A percentile compares a stretch with the other conserved stretches of the same genome.
phyloP scores from a whole-genome alignment of 129 eudicot species.

The Pittosporum tobira region DNA sequence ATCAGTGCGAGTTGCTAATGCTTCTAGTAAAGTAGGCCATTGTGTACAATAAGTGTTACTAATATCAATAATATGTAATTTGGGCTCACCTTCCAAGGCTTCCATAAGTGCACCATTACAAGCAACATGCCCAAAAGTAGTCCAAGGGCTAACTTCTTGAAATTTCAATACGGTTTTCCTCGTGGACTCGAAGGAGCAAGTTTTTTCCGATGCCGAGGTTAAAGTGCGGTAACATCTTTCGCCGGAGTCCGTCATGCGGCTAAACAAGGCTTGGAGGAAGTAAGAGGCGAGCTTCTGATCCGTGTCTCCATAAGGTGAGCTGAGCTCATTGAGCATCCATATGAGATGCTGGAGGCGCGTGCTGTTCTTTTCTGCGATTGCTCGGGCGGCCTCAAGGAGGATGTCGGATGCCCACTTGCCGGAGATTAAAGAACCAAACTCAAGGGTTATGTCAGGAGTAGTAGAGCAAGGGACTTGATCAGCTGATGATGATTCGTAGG shows the following conservation, averaged over 20 bases:
- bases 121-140: constrained; percentile 90
- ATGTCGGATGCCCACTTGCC: constrained; percentile 64
- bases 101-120: constrained; percentile 85
- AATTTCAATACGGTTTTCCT: constrained; percentile 59
- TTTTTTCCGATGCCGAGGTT: constrained; percentile 46
- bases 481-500: constrained; percentile 23
- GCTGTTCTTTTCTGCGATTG: constrained; percentile 52
- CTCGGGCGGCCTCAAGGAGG: constrained; percentile 58
- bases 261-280: constrained; percentile 72
- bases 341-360: constrained; percentile 59
- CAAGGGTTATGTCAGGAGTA: constrained; percentile 36
- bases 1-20: constrained; percentile 76
- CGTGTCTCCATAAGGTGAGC: constrained; percentile 74
- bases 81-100: constrained; percentile 62
- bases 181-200: constrained; percentile 62
- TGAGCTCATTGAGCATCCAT: constrained; percentile 87
- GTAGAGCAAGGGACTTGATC: constrained; percentile 39
- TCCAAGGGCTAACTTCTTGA: constrained; percentile 99
- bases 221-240: constrained; percentile 39
- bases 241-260: constrained; percentile 85
- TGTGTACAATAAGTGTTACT: constrained; percentile 87
- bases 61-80: constrained; percentile 64
- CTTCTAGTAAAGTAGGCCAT: constrained; percentile 91
- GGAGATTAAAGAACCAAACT: constrained; percentile 42
- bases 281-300: constrained; percentile 77